Evolutionary conservation across 2,329 filamentous ascomycete species (phyloP), one percentile per base, ranked within the genome.

Genomic region (Stachybotrys elegans): DNA sequence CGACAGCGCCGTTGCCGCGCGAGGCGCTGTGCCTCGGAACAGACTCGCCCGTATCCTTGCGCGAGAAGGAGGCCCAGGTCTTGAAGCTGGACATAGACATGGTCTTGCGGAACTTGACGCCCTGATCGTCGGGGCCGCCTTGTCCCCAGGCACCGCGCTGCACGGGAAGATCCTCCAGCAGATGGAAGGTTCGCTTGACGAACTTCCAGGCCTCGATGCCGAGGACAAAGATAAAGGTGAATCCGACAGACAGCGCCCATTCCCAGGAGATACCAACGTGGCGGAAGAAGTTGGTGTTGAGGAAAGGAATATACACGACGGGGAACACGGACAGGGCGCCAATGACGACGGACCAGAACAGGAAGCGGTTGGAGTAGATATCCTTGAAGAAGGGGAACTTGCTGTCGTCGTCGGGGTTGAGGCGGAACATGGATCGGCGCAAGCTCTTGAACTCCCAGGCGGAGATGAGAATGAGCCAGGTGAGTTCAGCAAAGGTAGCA

Each of bases 401-500:
- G 49, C 70, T 74, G 32, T 63, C 58, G 59, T 72, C 68, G 21
- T 74, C 68, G 2, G 77, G 73, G 54, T 81, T 71, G 57, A 88
- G 78, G 35, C 75, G 73, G 72, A 89, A 88, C 66, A 89, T 75
- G 36, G 81, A 86, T 13, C 83, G 80, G 6, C 82, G 79, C 57
- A 87, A 76, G 56, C 83, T 78, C 65, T 88, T 83, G 67, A 88
- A 85, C 66, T 89, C 84, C 85, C 85, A 90, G 3, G 86, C 85
- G 2, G 84, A 80, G 57, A 89, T 75, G 39, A 89, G 75, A 27
- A 87, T 84, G 43, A 83, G 72, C 81, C 83, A 89, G 2, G 84
- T 88, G 22, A 90, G 68, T 57, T 83, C 81, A 4, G 83, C 83
- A 59, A 89, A 90, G 7, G 83, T 83, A 21, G 84, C 83, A 1